Evolutionary conservation across 768 basidiomycete species (phyloP).

Genomic region (Lentinula detonsa): DNA sequence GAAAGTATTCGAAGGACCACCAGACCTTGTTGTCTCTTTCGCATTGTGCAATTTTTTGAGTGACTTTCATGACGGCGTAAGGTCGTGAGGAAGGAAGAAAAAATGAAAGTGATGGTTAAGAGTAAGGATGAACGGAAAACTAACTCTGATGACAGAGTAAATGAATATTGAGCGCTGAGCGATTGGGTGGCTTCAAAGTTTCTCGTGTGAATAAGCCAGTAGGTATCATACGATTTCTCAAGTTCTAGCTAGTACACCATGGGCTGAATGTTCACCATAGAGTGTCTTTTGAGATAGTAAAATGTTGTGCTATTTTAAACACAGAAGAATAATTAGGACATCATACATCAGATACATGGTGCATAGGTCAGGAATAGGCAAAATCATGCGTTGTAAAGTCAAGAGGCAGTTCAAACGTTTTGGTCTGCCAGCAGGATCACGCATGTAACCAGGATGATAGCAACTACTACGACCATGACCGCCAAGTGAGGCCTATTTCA

Average conservation of each 20-base stretch:
- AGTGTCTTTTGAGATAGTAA: no score
- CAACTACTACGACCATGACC: constrained; percentile 43
- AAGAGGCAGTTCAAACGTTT: neutral
- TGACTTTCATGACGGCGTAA: constrained; percentile 74
- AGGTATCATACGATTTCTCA: neutral
- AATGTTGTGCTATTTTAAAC: no score
- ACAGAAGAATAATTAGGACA: no score
- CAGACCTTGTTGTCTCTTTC: constrained; percentile 81
- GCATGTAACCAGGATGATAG: constrained; percentile 44
- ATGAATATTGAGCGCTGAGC: neutral
- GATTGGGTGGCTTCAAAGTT: neutral
- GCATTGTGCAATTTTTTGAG: constrained; percentile 86
- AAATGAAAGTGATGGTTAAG: constrained; percentile 7
- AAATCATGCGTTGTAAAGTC: neutral
- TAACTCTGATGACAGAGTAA: neutral
- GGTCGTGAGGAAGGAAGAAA: constrained; percentile 19
- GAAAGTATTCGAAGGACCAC: constrained; percentile 99
- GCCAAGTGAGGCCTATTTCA: constrained; percentile 40
- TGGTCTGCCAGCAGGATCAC: constrained; percentile 40
- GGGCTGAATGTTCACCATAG: neutral
- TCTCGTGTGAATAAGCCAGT: neutral
- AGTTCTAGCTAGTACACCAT: no score
- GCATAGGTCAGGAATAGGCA: no score
- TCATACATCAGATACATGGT: no score
- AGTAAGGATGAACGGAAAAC: neutral